These are phyloP conservation scores for Triticum monococcum DNA, from an alignment of 176 grass and related monocot genomes.

Conservation along the genomic window DNA sequence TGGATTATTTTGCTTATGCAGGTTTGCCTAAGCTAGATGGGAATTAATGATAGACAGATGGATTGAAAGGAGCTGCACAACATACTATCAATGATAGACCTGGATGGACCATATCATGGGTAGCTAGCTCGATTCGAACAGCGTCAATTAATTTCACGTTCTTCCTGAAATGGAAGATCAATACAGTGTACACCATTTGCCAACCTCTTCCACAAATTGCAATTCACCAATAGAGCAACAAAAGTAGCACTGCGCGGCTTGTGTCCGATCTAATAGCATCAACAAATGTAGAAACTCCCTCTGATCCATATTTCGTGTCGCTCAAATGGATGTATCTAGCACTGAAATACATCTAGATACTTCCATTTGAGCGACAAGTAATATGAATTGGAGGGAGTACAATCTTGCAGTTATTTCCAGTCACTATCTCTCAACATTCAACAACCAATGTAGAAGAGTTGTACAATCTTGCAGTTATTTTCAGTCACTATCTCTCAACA, in stretches of 20 bases:
- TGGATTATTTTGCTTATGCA: not conserved
- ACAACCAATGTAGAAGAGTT: not conserved
- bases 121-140: constrained; percentile 1
- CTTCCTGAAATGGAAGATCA: constrained; percentile 10
- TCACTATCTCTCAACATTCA: no score
- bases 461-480: constrained; percentile 16
- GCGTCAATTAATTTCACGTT: not conserved
- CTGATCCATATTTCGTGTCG: no score
- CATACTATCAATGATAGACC: not conserved
- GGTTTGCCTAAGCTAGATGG: not conserved
- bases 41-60: not conserved
- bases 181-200: not conserved
- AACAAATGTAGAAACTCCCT: not conserved
- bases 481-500: constrained; percentile 16
- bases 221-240: not conserved
- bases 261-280: constrained; percentile 19
- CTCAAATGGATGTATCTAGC: no score
- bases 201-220: not conserved
- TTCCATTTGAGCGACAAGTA: no score
- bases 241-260: not conserved
- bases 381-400: no score
- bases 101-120: not conserved
- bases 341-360: no score
- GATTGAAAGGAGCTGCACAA: not conserved
- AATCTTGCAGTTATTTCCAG: no score